Evolutionary conservation across 2,329 filamentous ascomycete genomes (phyloP), one percentile per base, ranked within the genome.

Genomic region (Arthroderma sp.): DNA sequence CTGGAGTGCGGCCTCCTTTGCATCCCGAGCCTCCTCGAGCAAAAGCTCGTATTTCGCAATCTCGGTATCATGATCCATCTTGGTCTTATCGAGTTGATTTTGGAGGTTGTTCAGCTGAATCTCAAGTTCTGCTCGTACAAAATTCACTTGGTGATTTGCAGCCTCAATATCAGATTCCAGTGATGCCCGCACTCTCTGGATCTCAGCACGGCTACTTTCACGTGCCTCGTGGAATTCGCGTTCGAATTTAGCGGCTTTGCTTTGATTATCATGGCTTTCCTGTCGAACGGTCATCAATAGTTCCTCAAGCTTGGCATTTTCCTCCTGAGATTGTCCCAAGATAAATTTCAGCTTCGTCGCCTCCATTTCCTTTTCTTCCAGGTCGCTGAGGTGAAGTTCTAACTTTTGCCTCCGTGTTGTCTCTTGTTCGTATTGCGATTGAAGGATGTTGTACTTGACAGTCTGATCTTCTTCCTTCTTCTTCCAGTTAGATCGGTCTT

Each of bases 161-260:
- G 78, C 72, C 47, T 94, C 86, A 31, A 95, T 70, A 57, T 95
- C 85, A 8, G 76, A 74, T 60, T 94, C 83, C 70, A 94, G 73
- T 4, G 85, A 74, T 50, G 81, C 77, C 47, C 83, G 83, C 9
- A 81, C 85, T 39, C 85, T 81, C 60, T 89, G 81, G 38, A 93
- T 80, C 59, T 96, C 88, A 33, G 78, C 75, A 36, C 81, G 78
- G 46, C 79, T 86, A 41, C 79, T 80, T 55, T 94, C 85, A 50
- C 83, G 78, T 6, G 85, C 84, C 56, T 94, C 85, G 48, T 86
- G 77, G 55, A 89, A 83, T 56, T 95, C 87, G 42, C 85, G 78
- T 61, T 94, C 80, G 58, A 80, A 82, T 36, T 78, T 75, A 52
- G 79, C 72, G 15, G 78, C 74, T 48, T 75, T 73, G 55, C 81